Base-by-base conservation (phyloP, 2,329 filamentous ascomycete species). In the Fusarium tupiense region DNA sequence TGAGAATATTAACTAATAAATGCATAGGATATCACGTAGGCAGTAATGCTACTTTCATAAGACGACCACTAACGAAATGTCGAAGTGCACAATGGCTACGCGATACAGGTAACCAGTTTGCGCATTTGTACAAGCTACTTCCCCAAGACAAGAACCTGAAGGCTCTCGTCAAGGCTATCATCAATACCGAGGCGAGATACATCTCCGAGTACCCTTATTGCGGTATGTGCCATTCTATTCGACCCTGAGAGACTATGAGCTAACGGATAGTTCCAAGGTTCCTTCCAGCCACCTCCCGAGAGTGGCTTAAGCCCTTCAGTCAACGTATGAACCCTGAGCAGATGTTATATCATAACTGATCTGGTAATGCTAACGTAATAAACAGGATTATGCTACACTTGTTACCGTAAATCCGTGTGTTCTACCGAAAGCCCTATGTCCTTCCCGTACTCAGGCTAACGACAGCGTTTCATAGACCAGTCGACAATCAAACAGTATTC, bases 161-260 rank as follows among this genome's bases (percentile, higher is more conserved):
- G 22, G 40, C 37, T 1, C 64, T 72, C 5, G 69, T 72, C 1
- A 72, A 72, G 14, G 69, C 68, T 3, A 64, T 72, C 2, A 72
- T 72, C 26, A 72, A 72, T 20, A 72, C 69, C 1, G 69, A 72
- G 37, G 53, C 69, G 16, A 44, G 69, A 33, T 72, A 72, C 8
- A 72, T 72, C 1, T 41, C 69, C 0, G 54, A 72, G 14, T 72
- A 72, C 10, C 69, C 69, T 1, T 72, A 72, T 13, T 72, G 69
- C 3, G 69, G 69, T 71, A 37, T 8, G 44, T 19, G 11, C 8
- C 14, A 8, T 11, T 24, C 5, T 9, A 5, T 33, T 14, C 8
- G 2, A 26, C 13, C 8, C 3, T 3, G 2, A 29, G 3, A 5
- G 19, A 31, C 6, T 4, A 4, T 19, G 6, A 60, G 6, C 14